Evolutionary conservation across 1,139 yeast genomes (phyloP).

Genomic region (Pichia sp.): DNA sequence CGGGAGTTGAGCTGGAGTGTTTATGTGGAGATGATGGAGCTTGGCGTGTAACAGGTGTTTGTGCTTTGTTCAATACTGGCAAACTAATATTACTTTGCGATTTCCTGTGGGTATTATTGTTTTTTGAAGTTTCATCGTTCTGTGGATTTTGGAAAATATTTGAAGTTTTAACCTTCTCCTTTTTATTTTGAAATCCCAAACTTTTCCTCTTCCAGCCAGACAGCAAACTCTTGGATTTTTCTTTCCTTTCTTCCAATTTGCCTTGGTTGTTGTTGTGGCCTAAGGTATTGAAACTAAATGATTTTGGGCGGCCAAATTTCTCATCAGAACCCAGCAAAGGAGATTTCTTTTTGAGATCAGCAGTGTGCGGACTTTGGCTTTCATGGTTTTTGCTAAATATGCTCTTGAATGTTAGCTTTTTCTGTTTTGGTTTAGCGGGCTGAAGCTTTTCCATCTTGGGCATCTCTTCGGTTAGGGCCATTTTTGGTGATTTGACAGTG

Average conservation of each 20-base stretch:
- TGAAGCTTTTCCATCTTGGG: neutral
- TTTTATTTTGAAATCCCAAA: conserved; percentile 9
- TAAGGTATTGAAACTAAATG: conserved; percentile 14
- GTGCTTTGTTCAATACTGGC: conserved; percentile 6
- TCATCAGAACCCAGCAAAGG: conserved; percentile 4
- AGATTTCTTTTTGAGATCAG: conserved; percentile 10
- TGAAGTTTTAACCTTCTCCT: conserved; percentile 1
- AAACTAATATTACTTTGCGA: conserved; percentile 10
- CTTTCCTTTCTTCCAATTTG: conserved; percentile 21
- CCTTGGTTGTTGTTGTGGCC: neutral
- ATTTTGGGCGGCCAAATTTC: conserved; percentile 15
- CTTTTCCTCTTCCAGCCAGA: conserved; percentile 32
- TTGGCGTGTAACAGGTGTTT: neutral
- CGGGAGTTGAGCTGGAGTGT: conserved; percentile 14
- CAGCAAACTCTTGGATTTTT: conserved; percentile 27
- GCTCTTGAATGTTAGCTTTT: conserved; percentile 28
- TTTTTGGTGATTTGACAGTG: neutral
- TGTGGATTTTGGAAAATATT: conserved; percentile 1
- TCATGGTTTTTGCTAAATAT: conserved; percentile 22
- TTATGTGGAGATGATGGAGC: conserved; percentile 15
- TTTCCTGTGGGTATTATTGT: neutral
- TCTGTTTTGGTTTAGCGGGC: conserved; percentile 11
- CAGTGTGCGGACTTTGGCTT: neutral
- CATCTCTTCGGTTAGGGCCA: neutral
- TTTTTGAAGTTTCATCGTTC: neutral